Evolutionary conservation across 306 rosid species (phyloP).

Genomic region (Cicer yamashitae): DNA sequence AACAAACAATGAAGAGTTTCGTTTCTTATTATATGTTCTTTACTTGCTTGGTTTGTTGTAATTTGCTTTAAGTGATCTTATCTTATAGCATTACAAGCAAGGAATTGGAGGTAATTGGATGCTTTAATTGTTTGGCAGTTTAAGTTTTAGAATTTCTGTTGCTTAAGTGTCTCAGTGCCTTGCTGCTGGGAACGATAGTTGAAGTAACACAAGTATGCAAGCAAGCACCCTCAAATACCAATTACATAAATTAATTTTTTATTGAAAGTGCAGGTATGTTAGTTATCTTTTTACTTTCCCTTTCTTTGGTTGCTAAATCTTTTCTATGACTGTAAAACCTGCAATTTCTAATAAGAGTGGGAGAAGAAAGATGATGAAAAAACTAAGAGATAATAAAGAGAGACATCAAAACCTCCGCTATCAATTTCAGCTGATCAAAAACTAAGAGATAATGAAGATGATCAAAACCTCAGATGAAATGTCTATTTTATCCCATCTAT

Average conservation of each 20-base stretch:
- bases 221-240: neutral
- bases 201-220: neutral
- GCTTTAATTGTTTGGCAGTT: neutral
- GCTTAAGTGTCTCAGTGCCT: neutral
- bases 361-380: neutral
- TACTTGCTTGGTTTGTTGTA: neutral
- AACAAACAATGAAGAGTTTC: neutral
- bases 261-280: neutral
- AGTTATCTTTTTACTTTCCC: neutral
- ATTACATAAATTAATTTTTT: neutral
- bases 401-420: neutral
- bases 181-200: constrained; percentile 5
- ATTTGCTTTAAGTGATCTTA: neutral
- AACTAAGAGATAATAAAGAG: neutral
- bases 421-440: too few relatives aligned
- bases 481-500: neutral
- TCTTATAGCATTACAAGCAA: neutral
- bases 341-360: neutral
- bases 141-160: neutral
- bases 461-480: neutral
- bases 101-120: neutral
- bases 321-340: neutral
- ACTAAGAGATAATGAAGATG: too few relatives aligned
- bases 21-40: neutral
- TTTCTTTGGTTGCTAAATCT: neutral